Evolutionary conservation across 345 rosid species (phyloP), one percentile per base, ranked within the genome.

Genomic region (Pugionium dolabratum): DNA sequence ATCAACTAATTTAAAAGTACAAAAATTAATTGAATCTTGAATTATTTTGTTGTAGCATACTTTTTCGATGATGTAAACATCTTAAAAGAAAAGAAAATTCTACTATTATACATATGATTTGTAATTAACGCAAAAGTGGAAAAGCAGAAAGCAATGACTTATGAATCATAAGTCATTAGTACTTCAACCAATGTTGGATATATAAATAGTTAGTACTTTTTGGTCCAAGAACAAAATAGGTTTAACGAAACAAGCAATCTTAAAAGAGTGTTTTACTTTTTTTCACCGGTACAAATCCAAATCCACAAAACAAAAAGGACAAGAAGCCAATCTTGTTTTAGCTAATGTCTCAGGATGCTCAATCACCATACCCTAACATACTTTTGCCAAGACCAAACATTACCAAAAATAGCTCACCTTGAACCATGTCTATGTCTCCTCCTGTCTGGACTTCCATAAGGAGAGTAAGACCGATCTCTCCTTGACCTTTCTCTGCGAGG

Each of bases 391-490:
- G 39, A 54, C 28, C 5, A 57, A 9, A 30, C 36, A 36, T 18
- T 18, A 18, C 18, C 18, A n/a, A 37, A 2, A 26, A 25, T 30
- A 47, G 27, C 52, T 72, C 71, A 78, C 51, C 84, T 53, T 69
- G 74, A 72, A 8, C 77, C 68, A 28, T 64, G 76, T 2, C 62
- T 18, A 35, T 71, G 35, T 52, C 37, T 27, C 46, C 67, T 62
- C 66, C 70, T 72, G 10, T 57, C 70, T 54, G 80, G 76, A 50
- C 84, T 78, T 29, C 78, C 78, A 44, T 74, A 79, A 29, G 85
- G 85, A 44, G 85, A 86, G 76, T 78, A 85, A n/a, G 92, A 84
- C 3, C 85, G 69, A 7, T 83, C 93, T 86, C 89, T 80, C 80
- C 89, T 86, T 9, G 85, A 75, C 70, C 85, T 85, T 80, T 81